Evolutionary conservation across 805 yeast genomes (phyloP), one percentile per base, ranked within the genome.

Genomic region (Myxozyma melibiosi): DNA sequence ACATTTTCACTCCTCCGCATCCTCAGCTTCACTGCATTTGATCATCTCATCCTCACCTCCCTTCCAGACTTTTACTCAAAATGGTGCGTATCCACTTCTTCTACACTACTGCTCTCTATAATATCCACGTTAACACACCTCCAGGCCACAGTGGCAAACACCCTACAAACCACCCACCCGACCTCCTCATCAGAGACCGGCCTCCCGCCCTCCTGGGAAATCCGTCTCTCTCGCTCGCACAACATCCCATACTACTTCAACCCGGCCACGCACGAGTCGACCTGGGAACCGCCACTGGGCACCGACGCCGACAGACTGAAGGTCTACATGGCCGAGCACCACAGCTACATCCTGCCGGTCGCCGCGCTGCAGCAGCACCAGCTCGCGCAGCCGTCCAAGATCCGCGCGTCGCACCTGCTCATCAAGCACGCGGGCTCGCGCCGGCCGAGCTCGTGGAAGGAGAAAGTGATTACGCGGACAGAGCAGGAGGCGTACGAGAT

Each of bases 241-340:
- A 82, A 88, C 67, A 81, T 89, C 65, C 96, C 92, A 58, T 94
- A 94, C 74, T 94, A 77, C 73, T 84, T 80, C 73, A 83, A 91
- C 68, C 81, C 84, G 28, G 77, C 78, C 40, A 83, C 90, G 1
- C 79, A 82, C 44, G 84, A 84, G 68, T 87, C 96, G 0, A 78
- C 84, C 37, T 94, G 99, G 99, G 91, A 85, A 54, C 88, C 96
- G 9, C 99, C 99, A 2, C 81, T 76, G 48, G 96, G 92, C 2
- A 83, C 96, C 1, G 87, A 94, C 65, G 69, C 78, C 14, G 82
- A 73, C 1, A 75, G 77, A 64, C 76, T 92, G 57, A 76, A 80
- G 38, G 74, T 73, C 14, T 88, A 88, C 72, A 73, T 88, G 60
- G 74, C 77, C 42, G 71, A 70, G 57, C 65, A 70, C 46, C 66